Evolutionary conservation across 148 eudicot species (phyloP).

Genomic region (Rhododendron mucronatum): DNA sequence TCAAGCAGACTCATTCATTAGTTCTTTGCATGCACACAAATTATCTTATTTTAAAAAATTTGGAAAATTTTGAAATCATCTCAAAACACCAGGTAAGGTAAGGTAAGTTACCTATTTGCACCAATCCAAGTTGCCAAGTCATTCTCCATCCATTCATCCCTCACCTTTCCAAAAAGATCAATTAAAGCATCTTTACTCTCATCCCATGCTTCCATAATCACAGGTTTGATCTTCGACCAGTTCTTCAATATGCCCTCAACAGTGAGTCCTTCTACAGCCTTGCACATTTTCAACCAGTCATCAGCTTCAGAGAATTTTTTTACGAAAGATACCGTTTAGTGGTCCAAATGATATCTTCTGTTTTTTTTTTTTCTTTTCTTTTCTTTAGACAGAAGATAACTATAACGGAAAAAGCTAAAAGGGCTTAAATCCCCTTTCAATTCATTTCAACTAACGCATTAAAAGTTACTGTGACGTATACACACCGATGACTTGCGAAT

Average conservation of each 20-base stretch:
- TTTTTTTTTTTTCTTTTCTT: neutral
- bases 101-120: constrained; percentile 73
- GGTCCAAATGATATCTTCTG: neutral
- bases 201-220: constrained; percentile 79
- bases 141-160: constrained; percentile 94
- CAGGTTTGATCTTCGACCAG: constrained; percentile 71
- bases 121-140: constrained; percentile 91
- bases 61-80: neutral
- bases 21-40: neutral
- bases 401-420: neutral
- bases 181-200: constrained; percentile 66
- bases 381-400: neutral
- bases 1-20: neutral
- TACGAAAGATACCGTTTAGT: neutral
- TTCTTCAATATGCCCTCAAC: constrained; percentile 67
- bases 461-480: constrained; percentile 12
- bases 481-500: constrained; percentile 43
- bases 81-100: neutral
- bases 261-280: constrained; percentile 89
- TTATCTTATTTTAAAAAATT: neutral
- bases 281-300: constrained; percentile 12
- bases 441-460: neutral
- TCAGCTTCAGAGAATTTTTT: constrained; percentile 12
- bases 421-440: neutral
- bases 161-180: constrained; percentile 77